Conservation (phyloP, 495 filamentous ascomycete genomes). For the Xylaria venustula region DNA sequence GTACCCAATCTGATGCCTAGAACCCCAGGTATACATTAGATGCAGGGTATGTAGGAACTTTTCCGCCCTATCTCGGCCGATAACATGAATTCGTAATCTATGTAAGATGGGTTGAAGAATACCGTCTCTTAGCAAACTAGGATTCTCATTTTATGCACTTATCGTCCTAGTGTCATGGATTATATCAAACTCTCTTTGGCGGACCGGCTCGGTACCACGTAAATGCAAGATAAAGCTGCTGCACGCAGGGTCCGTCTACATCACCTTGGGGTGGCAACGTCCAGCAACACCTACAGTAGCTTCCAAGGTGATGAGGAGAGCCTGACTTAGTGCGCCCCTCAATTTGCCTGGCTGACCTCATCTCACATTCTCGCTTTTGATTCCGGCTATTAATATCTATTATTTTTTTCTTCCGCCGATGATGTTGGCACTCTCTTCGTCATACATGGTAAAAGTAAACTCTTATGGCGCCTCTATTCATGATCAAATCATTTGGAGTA, state of each 20-base stretch:
- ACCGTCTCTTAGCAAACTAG: not conserved
- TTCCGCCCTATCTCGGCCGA: not conserved
- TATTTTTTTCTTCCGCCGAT: not conserved
- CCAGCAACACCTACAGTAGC: not conserved
- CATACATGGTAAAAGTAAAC: slow-evolving; percentile 13
- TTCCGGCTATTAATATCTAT: not conserved
- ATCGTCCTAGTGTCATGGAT: not conserved
- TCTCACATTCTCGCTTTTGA: slow-evolving; percentile 2
- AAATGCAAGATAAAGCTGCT: slow-evolving; percentile 12
- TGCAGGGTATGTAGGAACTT: not conserved
- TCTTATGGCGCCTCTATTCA: not conserved
- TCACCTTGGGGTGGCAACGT: slow-evolving; percentile 1
- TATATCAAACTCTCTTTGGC: not conserved
- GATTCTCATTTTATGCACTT: not conserved
- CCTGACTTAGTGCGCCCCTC: not conserved
- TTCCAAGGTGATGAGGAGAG: not conserved
- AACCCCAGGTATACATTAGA: not conserved
- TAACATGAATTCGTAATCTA: not conserved
- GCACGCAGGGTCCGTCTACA: slow-evolving; percentile 6
- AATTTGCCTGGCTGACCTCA: slow-evolving; percentile 7
- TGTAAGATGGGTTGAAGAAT: not conserved
- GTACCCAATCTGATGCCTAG: not conserved
- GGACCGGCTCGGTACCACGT: slow-evolving; percentile 1
- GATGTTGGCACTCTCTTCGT: not conserved
- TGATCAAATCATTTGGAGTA: slow-evolving; percentile 1